Base-by-base conservation (phyloP, 306 rosid genomes). In the Boehmeria nivea region DNA sequence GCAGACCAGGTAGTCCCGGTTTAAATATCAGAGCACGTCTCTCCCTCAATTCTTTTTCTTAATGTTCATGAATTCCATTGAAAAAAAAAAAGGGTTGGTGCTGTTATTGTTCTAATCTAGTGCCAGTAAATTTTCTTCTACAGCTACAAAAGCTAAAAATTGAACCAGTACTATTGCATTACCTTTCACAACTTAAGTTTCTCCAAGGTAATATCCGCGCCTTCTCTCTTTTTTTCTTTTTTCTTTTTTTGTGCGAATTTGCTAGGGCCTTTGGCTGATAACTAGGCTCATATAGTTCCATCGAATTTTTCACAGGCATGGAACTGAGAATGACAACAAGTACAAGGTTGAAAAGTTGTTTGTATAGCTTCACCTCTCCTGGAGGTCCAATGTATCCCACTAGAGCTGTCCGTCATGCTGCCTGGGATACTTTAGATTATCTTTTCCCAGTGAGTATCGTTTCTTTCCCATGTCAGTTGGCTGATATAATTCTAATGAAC, bases 301-400 rank as follows among this genome's bases (percentile, higher is more conserved):
- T 60, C 15, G 22, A 31, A 43, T 2, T 27, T 36, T 18, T 40
- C 8, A 22, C 67, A 87, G 99, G 95, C 51, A 65, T 88, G 95
- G 99, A 87, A 75, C 73, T 93, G 70, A 81, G 99, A 74, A 79
- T 93, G 96, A 70, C 94, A 13, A 83, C 99, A 38, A 87, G 95
- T 77, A 88, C 95, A 21, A 81, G 96, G 69, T 63, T 88, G 60
- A 93, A 85, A 72, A 77, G 88, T 59, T 87, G 96, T 71, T 68
- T 93, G 67, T 87, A 91, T 56, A 93, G 99, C 69, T 85, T 85
- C 82, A 88, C 99, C 47, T 77, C 94, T 67, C 99, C 96, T 0
- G 99, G 99, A 50, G 96, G 99, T 43, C 96, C 99, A 31, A 65
- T 93, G 96, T 93, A 93, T 61, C 96, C 99, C 11, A 93, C 99